Conservation (phyloP, 2,329 filamentous ascomycete species). For the Biscogniauxia sp. region DNA sequence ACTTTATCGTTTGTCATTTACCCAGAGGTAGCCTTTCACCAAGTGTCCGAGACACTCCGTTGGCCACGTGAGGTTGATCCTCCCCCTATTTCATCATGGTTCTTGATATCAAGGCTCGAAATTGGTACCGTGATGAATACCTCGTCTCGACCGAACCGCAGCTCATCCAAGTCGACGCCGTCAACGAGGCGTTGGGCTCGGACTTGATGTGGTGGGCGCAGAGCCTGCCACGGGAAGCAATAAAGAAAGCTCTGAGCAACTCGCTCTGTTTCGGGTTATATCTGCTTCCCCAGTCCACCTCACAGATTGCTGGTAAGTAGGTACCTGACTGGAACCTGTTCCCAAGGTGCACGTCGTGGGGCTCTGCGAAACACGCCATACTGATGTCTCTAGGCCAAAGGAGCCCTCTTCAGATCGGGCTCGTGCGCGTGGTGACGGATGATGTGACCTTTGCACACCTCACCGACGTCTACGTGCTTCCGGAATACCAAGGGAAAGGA, state of each 20-base stretch:
- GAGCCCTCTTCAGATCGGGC: slow-evolving; percentile 44
- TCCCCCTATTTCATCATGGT: slow-evolving; percentile 16
- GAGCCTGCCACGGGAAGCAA: slow-evolving; percentile 44
- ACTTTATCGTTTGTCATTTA: too few relatives aligned
- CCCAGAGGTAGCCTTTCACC: too few relatives aligned
- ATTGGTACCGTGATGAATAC: slow-evolving; percentile 54
- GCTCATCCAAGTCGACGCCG: slow-evolving; percentile 51
- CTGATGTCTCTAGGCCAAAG: slow-evolving; percentile 17
- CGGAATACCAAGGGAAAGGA: slow-evolving; percentile 48
- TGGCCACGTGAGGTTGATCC: too few relatives aligned
- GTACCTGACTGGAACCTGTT: neutral
- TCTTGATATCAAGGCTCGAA: slow-evolving; percentile 29
- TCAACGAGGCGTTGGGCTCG: slow-evolving; percentile 55
- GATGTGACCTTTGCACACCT: slow-evolving; percentile 66
- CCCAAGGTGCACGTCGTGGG: neutral
- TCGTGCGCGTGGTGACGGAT: slow-evolving; percentile 67
- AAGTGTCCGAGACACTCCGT: too few relatives aligned
- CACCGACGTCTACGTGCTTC: slow-evolving; percentile 54
- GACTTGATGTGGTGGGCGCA: slow-evolving; percentile 62
- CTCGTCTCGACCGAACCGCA: slow-evolving; percentile 59
- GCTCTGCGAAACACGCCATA: neutral
- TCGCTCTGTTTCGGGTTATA: slow-evolving; percentile 63
- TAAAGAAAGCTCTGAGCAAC: slow-evolving; percentile 53
- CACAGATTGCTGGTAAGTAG: slow-evolving; percentile 32
- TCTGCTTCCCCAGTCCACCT: slow-evolving; percentile 31